A percentile compares a stretch with the other conserved stretches of the same genome.
phyloP scores from a whole-genome alignment of 495 filamentous ascomycete genomes.

The Chaetomium cochliodes region DNA sequence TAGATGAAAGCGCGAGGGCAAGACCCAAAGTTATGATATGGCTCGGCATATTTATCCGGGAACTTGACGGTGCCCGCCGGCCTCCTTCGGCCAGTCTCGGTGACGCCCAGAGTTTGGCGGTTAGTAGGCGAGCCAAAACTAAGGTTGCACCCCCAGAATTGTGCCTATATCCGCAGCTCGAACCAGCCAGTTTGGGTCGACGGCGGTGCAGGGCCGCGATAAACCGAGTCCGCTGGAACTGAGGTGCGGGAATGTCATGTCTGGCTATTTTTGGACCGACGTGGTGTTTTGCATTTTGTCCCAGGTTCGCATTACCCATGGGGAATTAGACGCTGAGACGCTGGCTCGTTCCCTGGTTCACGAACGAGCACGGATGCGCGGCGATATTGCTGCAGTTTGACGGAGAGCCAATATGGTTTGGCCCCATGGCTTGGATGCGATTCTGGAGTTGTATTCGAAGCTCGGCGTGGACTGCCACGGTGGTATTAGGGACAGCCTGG shows the following conservation, averaged over 20 bases:
- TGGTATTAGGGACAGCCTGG: constrained; percentile 22
- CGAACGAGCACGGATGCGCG: constrained; percentile 23
- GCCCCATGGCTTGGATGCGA: constrained; percentile 17
- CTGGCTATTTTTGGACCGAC: constrained; percentile 38
- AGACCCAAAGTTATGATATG: constrained; percentile 31
- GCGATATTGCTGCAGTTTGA: constrained; percentile 14
- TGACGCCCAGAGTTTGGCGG: constrained; percentile 22
- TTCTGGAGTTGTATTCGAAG: constrained; percentile 23
- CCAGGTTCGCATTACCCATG: constrained; percentile 7
- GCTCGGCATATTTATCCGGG: constrained; percentile 39
- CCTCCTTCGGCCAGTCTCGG: constrained; percentile 22
- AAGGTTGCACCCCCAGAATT: constrained; percentile 34
- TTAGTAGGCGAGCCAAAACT: constrained; percentile 21
- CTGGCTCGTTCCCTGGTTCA: constrained; percentile 15
- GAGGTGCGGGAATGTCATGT: background rate
- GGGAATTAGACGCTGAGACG: constrained; percentile 1
- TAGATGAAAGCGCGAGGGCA: constrained; percentile 37
- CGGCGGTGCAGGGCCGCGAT: constrained; percentile 34
- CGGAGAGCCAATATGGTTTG: constrained; percentile 23
- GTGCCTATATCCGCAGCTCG: constrained; percentile 31
- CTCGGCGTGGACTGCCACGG: constrained; percentile 17
- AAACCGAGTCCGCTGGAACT: constrained; percentile 27
- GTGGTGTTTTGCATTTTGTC: constrained; percentile 20
- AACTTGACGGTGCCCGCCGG: constrained; percentile 16
- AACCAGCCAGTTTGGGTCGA: constrained; percentile 27